Percentiles rank a stretch among this genome's conserved stretches.
Conservation (phyloP, 1,139 yeast genomes). For the Arxiozyma slooffiae region DNA sequence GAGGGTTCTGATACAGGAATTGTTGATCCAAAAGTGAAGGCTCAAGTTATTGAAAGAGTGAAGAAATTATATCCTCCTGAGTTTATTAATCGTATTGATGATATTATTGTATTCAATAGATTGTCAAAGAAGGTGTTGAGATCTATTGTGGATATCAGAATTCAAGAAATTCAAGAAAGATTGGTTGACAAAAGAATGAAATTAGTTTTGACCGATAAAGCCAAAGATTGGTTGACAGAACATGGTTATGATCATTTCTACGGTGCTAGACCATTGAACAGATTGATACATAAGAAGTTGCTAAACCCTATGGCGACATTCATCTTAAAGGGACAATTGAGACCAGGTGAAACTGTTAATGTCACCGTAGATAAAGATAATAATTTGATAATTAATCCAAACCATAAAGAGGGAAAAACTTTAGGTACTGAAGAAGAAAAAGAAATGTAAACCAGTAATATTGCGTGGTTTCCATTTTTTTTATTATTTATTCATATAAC, state of each 20-base stretch:
- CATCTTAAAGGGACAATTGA: slow-evolving; percentile 69
- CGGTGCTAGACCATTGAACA: slow-evolving; percentile 83
- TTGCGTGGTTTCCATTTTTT: too few relatives aligned
- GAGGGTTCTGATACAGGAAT: slow-evolving; percentile 30
- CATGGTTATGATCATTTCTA: slow-evolving; percentile 84
- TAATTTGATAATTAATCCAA: slow-evolving; percentile 25
- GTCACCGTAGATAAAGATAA: slow-evolving; percentile 25
- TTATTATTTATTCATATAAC: background rate
- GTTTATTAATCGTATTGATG: slow-evolving; percentile 87
- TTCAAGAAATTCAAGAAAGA: slow-evolving; percentile 69
- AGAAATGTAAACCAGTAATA: slow-evolving; percentile 1
- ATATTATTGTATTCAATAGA: slow-evolving; percentile 79
- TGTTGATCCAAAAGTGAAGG: slow-evolving; percentile 42
- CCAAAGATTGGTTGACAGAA: slow-evolving; percentile 68
- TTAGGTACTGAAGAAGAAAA: slow-evolving; percentile 18
- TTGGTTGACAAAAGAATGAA: slow-evolving; percentile 69
- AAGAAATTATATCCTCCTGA: slow-evolving; percentile 80
- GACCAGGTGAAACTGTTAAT: slow-evolving; percentile 55
- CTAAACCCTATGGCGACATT: slow-evolving; percentile 79
- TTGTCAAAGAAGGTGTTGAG: slow-evolving; percentile 64
- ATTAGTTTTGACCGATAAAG: slow-evolving; percentile 48
- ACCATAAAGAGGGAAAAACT: slow-evolving; percentile 24
- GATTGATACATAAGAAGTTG: slow-evolving; percentile 71
- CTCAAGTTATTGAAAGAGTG: slow-evolving; percentile 55
- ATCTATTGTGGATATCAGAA: slow-evolving; percentile 73